phyloP scores from a whole-genome alignment of 768 basidiomycete species.

The Podaxis sp. region DNA sequence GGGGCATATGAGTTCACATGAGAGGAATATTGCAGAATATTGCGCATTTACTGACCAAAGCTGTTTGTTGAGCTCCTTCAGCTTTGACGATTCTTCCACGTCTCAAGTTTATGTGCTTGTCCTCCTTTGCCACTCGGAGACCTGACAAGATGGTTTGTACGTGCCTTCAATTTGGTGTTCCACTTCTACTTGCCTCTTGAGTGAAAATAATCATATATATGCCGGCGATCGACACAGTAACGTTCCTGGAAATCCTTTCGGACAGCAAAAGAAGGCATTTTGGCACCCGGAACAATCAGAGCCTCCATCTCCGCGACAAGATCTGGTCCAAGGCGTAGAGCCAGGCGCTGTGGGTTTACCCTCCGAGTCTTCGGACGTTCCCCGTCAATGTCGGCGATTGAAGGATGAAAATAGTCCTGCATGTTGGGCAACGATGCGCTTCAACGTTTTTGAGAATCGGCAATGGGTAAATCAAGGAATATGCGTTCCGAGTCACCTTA shows the following conservation, averaged over 20 bases:
- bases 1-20: background rate
- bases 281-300: slow-evolving; percentile 66
- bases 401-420: slow-evolving; percentile 22
- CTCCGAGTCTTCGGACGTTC: slow-evolving; percentile 44
- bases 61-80: slow-evolving; percentile 10
- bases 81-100: slow-evolving; percentile 40
- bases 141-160: slow-evolving; percentile 26
- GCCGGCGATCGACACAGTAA: slow-evolving; percentile 67
- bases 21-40: background rate
- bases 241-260: slow-evolving; percentile 71
- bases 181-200: slow-evolving; percentile 36
- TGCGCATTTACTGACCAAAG: background rate
- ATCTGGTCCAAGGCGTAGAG: slow-evolving; percentile 62
- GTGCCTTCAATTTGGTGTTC: background rate
- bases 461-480: slow-evolving; percentile 3
- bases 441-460: slow-evolving; percentile 19
- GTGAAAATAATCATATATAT: slow-evolving; percentile 81
- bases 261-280: slow-evolving; percentile 74
- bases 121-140: slow-evolving; percentile 62
- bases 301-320: slow-evolving; percentile 72
- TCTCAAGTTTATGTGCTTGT: slow-evolving; percentile 53
- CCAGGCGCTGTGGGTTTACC: slow-evolving; percentile 70
- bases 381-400: slow-evolving; percentile 26
- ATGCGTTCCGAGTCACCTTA: background rate
- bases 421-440: slow-evolving; percentile 20